These are phyloP conservation scores for Carallia brachiata DNA, from an alignment of 345 rosid genomes.

Conservation along the genomic window DNA sequence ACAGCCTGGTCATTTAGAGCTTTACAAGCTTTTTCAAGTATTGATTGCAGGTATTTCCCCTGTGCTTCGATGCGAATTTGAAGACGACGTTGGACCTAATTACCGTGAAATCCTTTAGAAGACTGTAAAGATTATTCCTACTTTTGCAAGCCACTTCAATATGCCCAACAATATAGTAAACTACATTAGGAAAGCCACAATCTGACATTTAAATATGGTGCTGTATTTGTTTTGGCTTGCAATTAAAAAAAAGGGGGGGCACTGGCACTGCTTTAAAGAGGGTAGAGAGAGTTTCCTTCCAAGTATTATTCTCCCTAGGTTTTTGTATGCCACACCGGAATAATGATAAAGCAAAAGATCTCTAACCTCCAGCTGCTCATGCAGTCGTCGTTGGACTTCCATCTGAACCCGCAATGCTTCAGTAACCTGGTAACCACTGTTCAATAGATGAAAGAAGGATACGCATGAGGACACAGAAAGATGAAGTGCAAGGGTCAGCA, in stretches of 20 bases:
- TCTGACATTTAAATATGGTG: too few relatives aligned
- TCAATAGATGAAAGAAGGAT: conserved; percentile 26
- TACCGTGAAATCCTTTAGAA: conserved; percentile 14
- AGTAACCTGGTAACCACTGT: conserved; percentile 80
- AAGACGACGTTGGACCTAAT: conserved; percentile 81
- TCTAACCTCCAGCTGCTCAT: conserved; percentile 91
- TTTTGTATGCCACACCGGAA: too few relatives aligned
- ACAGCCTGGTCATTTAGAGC: conserved; percentile 70
- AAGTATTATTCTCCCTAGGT: too few relatives aligned
- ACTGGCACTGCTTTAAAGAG: too few relatives aligned
- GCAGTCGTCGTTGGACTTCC: conserved; percentile 96
- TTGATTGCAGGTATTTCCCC: conserved; percentile 77
- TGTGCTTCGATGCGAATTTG: conserved; percentile 91
- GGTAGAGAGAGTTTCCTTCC: too few relatives aligned
- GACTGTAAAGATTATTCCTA: not conserved
- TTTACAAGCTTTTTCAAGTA: conserved; percentile 92
- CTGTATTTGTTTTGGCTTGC: not conserved
- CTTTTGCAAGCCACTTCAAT: not conserved
- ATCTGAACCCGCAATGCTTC: conserved; percentile 94
- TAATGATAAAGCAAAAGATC: not conserved
- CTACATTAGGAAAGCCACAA: not conserved
- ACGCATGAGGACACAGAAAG: not conserved
- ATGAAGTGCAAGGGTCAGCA: conserved; percentile 8
- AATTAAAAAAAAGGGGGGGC: not conserved
- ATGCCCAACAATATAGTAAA: not conserved